These are phyloP conservation scores for Paspalum notatum DNA, from an alignment of 176 grass and related monocot genomes.

Conservation along the genomic window DNA sequence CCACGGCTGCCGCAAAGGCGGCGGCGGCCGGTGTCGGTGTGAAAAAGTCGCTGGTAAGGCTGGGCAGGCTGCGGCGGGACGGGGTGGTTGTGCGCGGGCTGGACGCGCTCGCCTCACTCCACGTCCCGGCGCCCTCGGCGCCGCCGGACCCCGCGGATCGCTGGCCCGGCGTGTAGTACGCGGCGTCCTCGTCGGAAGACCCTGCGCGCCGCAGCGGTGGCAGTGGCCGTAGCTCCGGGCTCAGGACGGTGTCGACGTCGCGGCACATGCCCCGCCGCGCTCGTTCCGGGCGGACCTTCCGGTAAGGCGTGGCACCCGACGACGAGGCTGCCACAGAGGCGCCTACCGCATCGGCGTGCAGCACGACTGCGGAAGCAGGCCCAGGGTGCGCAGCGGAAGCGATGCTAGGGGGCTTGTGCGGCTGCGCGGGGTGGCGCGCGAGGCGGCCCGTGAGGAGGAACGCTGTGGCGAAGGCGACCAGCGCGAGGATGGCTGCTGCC, in stretches of 20 bases:
- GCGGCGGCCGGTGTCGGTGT: conserved; percentile 22
- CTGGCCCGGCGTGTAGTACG: conserved; percentile 72
- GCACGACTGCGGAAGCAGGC: conserved; percentile 1
- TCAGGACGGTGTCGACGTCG: conserved; percentile 69
- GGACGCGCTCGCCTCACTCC: conserved; percentile 61
- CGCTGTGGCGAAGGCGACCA: conserved; percentile 44
- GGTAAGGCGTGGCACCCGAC: conserved; percentile 55
- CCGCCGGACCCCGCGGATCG: conserved; percentile 45
- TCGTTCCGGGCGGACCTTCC: conserved; percentile 59
- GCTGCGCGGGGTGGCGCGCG: conserved; percentile 30
- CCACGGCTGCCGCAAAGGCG: not conserved
- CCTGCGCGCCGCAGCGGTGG: conserved; percentile 60
- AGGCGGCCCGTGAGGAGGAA: conserved; percentile 49
- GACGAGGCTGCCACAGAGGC: not conserved
- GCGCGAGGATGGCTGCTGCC: conserved; percentile 42
- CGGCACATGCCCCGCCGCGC: conserved; percentile 57
- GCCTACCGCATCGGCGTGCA: conserved; percentile 3
- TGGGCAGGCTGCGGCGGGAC: conserved; percentile 85
- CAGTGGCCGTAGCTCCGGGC: conserved; percentile 81
- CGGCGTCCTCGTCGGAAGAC: conserved; percentile 74
- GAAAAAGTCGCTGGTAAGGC: conserved; percentile 71
- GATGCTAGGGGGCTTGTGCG: conserved; percentile 46
- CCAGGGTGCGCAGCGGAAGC: conserved; percentile 21
- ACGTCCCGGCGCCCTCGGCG: conserved; percentile 41
- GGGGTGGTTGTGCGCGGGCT: conserved; percentile 62